Evolutionary conservation across 441 rosid genomes (phyloP).

Genomic region (Brassica hybrid): DNA sequence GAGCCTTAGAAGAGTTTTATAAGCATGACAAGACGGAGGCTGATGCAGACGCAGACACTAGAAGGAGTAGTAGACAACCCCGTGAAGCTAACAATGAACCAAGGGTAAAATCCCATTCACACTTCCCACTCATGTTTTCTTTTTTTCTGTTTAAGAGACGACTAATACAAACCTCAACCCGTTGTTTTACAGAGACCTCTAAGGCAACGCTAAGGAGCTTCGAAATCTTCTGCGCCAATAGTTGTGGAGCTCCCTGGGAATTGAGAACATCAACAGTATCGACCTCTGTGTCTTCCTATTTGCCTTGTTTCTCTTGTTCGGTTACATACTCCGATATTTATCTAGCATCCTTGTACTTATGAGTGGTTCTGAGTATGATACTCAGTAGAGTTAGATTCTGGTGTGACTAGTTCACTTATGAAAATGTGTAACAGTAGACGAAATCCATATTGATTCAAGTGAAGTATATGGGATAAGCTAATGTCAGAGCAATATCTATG

Average conservation of each 20-base stretch:
- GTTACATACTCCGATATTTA: conserved; percentile 14
- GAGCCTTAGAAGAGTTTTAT: conserved; percentile 89
- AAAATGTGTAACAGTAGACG: background rate
- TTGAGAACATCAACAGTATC: conserved; percentile 17
- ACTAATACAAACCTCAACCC: conserved; percentile 11
- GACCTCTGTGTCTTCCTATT: conserved; percentile 1
- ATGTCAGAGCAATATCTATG: background rate
- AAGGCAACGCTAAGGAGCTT: conserved; percentile 53
- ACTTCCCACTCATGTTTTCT: background rate
- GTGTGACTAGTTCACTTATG: conserved; percentile 9
- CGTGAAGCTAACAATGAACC: conserved; percentile 61
- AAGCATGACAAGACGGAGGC: conserved; percentile 84
- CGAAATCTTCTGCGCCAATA: conserved; percentile 15
- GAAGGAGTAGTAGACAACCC: conserved; percentile 51
- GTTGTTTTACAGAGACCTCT: conserved; percentile 65
- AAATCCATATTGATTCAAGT: background rate
- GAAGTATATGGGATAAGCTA: conserved; percentile 5
- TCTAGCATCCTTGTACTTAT: background rate
- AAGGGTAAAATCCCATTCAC: conserved; percentile 54
- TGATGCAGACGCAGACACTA: conserved; percentile 62
- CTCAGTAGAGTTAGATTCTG: background rate
- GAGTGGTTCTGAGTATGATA: background rate
- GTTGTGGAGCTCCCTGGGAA: conserved; percentile 10
- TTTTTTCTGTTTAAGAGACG: conserved; percentile 1
- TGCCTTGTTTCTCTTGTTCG: background rate